These are phyloP conservation scores for Teunomyces stri DNA, from an alignment of 805 yeast genomes.

Conservation along the genomic window DNA sequence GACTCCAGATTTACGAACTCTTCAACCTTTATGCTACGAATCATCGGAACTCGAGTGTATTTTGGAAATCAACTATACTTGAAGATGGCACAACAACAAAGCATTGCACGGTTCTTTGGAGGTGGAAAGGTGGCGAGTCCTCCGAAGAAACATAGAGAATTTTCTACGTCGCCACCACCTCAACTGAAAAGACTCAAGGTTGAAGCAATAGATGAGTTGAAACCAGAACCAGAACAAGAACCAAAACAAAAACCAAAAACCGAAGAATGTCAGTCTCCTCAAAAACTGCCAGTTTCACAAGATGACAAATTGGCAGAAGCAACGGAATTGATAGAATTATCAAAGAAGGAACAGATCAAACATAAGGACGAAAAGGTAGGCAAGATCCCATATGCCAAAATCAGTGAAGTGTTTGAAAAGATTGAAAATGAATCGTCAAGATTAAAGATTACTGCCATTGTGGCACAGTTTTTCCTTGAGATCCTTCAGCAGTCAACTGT, in stretches of 20 bases:
- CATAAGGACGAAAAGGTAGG: conserved; percentile 10
- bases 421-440: conserved; percentile 82
- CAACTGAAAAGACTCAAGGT: neutral
- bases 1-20: neutral
- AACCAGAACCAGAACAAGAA: neutral
- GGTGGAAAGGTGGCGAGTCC: conserved; percentile 3
- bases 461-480: conserved; percentile 68
- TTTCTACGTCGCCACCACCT: neutral
- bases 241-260: neutral
- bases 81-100: conserved; percentile 27
- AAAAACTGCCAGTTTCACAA: neutral
- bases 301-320: conserved; percentile 12
- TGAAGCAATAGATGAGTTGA: neutral
- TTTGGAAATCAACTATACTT: neutral
- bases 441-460: conserved; percentile 71
- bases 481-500: conserved; percentile 48
- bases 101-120: conserved; percentile 31
- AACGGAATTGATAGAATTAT: conserved; percentile 11
- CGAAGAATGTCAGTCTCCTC: neutral
- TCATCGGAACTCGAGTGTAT: conserved; percentile 1
- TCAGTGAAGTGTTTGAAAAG: conserved; percentile 68
- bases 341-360: conserved; percentile 10
- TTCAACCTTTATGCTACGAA: neutral
- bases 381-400: conserved; percentile 32
- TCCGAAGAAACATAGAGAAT: neutral